These are phyloP conservation scores for Penicillium fuscoglaucum DNA, from an alignment of 2,329 filamentous ascomycete species.

Conservation along the genomic window DNA sequence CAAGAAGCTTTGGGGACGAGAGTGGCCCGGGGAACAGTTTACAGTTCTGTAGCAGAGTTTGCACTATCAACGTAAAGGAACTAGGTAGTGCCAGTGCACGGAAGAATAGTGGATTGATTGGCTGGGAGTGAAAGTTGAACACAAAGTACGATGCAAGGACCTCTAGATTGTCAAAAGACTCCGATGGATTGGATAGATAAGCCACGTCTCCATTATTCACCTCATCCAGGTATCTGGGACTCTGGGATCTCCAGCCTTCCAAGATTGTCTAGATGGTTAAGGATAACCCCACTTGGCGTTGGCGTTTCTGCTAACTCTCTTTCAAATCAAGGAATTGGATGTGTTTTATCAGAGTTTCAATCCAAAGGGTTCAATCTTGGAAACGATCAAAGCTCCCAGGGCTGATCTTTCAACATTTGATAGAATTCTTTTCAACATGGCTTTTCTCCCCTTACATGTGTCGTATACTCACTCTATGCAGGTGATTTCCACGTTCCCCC, in stretches of 20 bases:
- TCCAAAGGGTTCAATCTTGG: neutral
- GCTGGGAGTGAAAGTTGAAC: constrained; percentile 11
- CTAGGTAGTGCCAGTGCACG: constrained; percentile 4
- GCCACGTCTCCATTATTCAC: constrained; percentile 8
- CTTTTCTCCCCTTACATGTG: constrained; percentile 1
- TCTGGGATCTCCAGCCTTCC: neutral
- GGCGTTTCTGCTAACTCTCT: neutral
- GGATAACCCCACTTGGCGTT: neutral
- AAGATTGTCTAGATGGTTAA: neutral
- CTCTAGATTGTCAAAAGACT: neutral
- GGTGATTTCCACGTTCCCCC: constrained; percentile 18
- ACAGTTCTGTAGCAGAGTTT: constrained; percentile 18
- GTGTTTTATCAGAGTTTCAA: neutral
- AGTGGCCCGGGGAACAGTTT: constrained; percentile 20
- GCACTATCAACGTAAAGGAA: constrained; percentile 11
- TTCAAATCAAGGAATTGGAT: neutral
- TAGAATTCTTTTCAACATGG: neutral
- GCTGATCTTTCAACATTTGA: neutral
- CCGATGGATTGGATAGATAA: neutral
- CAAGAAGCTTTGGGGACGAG: constrained; percentile 13
- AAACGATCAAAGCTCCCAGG: neutral
- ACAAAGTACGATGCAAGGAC: constrained; percentile 18
- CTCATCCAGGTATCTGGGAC: constrained; percentile 26
- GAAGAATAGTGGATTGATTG: constrained; percentile 14
- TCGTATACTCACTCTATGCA: neutral